Percentiles rank a stretch among this genome's conserved stretches.
phyloP scores from a whole-genome alignment of 1,139 yeast species.

The Debaryomyces coudertii region DNA sequence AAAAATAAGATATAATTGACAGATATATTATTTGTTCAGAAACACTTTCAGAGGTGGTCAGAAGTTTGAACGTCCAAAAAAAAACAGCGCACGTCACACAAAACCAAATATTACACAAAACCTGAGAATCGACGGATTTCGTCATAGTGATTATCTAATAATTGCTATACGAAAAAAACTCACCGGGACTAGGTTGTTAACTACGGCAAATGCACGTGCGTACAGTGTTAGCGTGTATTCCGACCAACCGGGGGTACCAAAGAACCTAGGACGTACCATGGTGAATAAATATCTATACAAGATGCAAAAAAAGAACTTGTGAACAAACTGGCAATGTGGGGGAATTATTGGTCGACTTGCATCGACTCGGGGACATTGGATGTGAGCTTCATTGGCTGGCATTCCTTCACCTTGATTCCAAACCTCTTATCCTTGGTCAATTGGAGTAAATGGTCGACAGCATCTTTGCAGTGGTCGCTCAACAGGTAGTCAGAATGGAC shows the following conservation, averaged over 20 bases:
- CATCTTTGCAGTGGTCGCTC: conserved; percentile 47
- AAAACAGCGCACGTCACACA: conserved; percentile 8
- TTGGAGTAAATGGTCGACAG: conserved; percentile 57
- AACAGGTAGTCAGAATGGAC: conserved; percentile 74
- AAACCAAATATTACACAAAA: neutral
- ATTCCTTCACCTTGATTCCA: conserved; percentile 66
- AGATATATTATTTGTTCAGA: conserved; percentile 5
- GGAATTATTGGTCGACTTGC: conserved; percentile 36
- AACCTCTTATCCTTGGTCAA: conserved; percentile 67
- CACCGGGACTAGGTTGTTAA: conserved; percentile 1
- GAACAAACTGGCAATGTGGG: neutral
- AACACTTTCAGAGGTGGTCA: conserved; percentile 6
- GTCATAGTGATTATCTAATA: conserved; percentile 4
- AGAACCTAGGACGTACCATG: neutral
- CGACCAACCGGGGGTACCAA: neutral
- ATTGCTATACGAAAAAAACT: neutral
- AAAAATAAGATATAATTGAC: conserved; percentile 8
- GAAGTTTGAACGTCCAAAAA: conserved; percentile 9
- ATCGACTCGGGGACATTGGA: conserved; percentile 30
- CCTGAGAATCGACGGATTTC: neutral
- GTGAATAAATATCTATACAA: conserved; percentile 10
- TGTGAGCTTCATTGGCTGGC: conserved; percentile 51
- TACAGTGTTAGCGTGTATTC: conserved; percentile 1
- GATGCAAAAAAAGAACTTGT: conserved; percentile 5
- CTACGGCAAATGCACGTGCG: neutral